A percentile compares a stretch with the other conserved stretches of the same genome.
Conservation (phyloP, 768 basidiomycete genomes). For the Boletus sensibilis region DNA sequence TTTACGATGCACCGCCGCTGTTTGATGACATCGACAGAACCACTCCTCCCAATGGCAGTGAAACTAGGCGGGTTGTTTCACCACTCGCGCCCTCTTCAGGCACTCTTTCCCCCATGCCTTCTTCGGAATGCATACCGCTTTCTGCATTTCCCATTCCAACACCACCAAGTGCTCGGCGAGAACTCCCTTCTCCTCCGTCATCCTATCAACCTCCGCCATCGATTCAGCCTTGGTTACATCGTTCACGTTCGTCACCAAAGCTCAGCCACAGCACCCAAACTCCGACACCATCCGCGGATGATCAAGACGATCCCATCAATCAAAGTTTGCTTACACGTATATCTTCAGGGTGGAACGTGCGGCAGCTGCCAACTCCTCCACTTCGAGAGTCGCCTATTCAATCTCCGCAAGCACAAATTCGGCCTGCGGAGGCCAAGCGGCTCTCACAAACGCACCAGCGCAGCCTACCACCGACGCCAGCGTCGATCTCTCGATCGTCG, state of each 20-base stretch:
- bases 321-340: constrained; percentile 18
- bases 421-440: constrained; percentile 18
- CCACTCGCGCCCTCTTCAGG: constrained; percentile 23
- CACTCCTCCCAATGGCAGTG: constrained; percentile 10
- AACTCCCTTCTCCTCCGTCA: constrained; percentile 31
- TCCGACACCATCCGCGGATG: constrained; percentile 14
- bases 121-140: constrained; percentile 28
- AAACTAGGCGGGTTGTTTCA: constrained; percentile 10
- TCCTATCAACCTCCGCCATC: constrained; percentile 32
- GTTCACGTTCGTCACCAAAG: constrained; percentile 40
- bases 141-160: constrained; percentile 24
- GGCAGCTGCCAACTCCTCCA: constrained; percentile 36
- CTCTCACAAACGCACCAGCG: constrained; percentile 34
- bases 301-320: constrained; percentile 17
- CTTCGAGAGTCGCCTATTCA: constrained; percentile 18
- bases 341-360: constrained; percentile 22
- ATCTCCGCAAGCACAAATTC: constrained; percentile 15
- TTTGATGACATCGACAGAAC: constrained; percentile 25
- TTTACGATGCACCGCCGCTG: constrained; percentile 17
- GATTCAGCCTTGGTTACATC: constrained; percentile 29
- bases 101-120: constrained; percentile 30
- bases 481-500: constrained; percentile 13
- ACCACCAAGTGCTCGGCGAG: constrained; percentile 22
- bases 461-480: constrained; percentile 44
- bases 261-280: constrained; percentile 22